Evolutionary conservation across 108 stramenopile genomes (phyloP).

Genomic region (Epithemia pelagica): DNA sequence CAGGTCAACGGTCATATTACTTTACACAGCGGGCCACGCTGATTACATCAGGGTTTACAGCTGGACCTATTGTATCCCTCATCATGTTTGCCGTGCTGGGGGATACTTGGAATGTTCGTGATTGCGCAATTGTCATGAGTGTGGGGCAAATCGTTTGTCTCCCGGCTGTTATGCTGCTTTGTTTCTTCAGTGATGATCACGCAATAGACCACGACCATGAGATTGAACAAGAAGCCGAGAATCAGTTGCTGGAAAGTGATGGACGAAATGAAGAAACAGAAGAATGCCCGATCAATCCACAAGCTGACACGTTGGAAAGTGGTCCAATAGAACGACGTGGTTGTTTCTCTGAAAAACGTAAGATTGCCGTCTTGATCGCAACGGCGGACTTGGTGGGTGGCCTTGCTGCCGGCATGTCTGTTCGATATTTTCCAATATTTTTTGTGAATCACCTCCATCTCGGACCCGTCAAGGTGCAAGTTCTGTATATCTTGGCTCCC

Average conservation of each 20-base stretch:
- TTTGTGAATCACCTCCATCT: conserved; percentile 39
- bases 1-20: conserved; percentile 27
- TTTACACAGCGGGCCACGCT: conserved; percentile 27
- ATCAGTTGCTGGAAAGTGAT: neutral
- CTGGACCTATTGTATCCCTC: conserved; percentile 31
- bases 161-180: conserved; percentile 20
- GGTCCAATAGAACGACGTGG: neutral
- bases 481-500: conserved; percentile 39
- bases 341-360: conserved; percentile 13
- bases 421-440: conserved; percentile 71
- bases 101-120: conserved; percentile 31
- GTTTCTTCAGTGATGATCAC: conserved; percentile 24
- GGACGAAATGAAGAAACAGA: conserved; percentile 17
- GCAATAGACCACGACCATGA: neutral
- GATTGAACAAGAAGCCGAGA: neutral
- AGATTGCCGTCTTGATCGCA: conserved; percentile 28
- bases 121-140: conserved; percentile 30
- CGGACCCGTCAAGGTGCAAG: conserved; percentile 43
- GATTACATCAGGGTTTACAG: conserved; percentile 20
- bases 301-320: neutral
- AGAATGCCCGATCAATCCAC: neutral
- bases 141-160: conserved; percentile 27
- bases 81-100: conserved; percentile 31
- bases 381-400: conserved; percentile 36
- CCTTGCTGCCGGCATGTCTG: conserved; percentile 58